Base-by-base conservation (phyloP, 352 stramenopile species). In the Stephanocyclus meneghinianus region DNA sequence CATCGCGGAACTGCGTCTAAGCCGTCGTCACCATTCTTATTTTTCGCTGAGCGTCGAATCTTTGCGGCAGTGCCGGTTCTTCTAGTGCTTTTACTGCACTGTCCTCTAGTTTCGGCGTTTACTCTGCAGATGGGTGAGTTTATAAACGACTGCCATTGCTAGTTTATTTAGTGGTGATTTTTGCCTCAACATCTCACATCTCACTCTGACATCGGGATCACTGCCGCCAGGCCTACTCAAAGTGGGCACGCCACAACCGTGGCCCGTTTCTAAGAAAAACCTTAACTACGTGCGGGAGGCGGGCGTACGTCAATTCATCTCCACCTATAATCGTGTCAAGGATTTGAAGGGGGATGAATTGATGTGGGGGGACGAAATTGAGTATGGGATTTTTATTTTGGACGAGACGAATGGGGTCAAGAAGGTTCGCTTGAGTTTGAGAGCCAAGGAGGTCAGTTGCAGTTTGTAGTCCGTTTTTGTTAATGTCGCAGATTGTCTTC, bases 311-410 rank as follows among this genome's bases (percentile, higher is more conserved):
- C 97, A 99, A 90, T 99, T 99, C 84, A 91, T 99, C 66, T 96
- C 97, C 71, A 98, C 96, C 32, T 99, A 98, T 87, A 92, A 96
- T 66, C 93, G 95, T 71, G 95, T 98, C 26, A 98, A 98, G 84
- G 94, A 97, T 88, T 96, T 98, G 60, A 93, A 89, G 63, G 95
- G 95, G 60, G 95, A 98, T 85, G 95, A 97, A 81, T 91, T 99
- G 57, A 94, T 98, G 67, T 99, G 96, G 96, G 97, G 96, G 70
- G 97, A 99, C 90, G 97, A 99, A 87, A 96, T 99, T 81, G 97
- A 99, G 92, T 99, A 98, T 86, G 96, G 97, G 68, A 94, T 99
- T 60, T 98, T 99, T 91, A 91, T 96, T 65, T 89, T 99, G 77
- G 96, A 98, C 78, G 75, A 81, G 11, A 81, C 92, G 50, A 79